Conservation (phyloP, 225 moss, liverwort and hornwort genomes). For the Pleurozium schreberi region DNA sequence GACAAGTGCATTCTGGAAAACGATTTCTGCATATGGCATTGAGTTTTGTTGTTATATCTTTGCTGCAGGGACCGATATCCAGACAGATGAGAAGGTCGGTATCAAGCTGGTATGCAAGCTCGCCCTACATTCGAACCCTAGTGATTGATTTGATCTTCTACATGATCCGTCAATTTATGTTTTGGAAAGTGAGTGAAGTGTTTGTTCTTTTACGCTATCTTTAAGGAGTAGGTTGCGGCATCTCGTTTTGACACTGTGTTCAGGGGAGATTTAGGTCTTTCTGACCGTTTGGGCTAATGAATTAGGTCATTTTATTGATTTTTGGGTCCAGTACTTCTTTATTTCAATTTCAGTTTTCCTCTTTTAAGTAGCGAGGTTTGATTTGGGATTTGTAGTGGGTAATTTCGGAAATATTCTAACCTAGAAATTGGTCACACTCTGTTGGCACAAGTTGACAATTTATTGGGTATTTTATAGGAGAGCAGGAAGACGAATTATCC, state of each 20-base stretch:
- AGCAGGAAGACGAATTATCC: not conserved
- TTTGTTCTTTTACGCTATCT: not conserved
- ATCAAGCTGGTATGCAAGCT: slow-evolving; percentile 74
- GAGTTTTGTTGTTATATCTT: not conserved
- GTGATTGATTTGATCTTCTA: not conserved
- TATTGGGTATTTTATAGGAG: not conserved
- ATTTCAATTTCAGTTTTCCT: no score
- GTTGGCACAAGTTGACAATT: not conserved
- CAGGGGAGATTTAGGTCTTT: not conserved
- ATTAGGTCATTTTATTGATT: not conserved
- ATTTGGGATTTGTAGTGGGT: not conserved
- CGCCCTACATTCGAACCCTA: not conserved
- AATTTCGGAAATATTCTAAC: not conserved
- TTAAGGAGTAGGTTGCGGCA: not conserved
- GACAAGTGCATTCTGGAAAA: not conserved
- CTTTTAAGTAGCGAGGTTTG: not conserved
- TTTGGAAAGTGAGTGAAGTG: not conserved
- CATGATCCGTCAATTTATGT: not conserved
- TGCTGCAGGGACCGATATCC: slow-evolving; percentile 68
- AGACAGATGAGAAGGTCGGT: slow-evolving; percentile 86
- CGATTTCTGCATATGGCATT: not conserved
- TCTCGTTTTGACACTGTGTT: not conserved
- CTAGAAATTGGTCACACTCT: not conserved
- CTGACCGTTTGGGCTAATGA: not conserved
- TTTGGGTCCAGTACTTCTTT: not conserved